Evolutionary conservation across 108 stramenopile species (phyloP).

Genomic region (Discostella stelligeroides): DNA sequence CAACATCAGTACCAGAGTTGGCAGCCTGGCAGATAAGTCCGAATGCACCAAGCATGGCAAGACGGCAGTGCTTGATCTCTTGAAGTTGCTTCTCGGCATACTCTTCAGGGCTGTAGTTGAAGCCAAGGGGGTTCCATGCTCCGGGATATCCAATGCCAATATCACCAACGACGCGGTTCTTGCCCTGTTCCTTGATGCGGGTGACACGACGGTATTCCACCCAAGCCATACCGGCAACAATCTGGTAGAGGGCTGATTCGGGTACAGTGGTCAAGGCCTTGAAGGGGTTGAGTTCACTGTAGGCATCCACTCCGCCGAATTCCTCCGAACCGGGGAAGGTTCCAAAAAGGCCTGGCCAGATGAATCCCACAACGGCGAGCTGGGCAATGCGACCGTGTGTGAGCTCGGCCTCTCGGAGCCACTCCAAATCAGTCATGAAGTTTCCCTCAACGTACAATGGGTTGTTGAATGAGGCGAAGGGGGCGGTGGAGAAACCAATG

Average conservation of each 20-base stretch:
- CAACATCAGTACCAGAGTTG: slow-evolving; percentile 79
- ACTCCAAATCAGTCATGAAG: slow-evolving; percentile 72
- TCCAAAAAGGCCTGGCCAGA: slow-evolving; percentile 92
- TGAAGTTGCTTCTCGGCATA: slow-evolving; percentile 94
- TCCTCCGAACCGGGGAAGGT: slow-evolving; percentile 92
- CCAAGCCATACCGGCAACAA: slow-evolving; percentile 81
- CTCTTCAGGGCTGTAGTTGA: slow-evolving; percentile 95
- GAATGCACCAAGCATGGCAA: slow-evolving; percentile 94
- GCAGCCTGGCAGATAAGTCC: slow-evolving; percentile 87
- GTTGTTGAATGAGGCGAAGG: slow-evolving; percentile 67
- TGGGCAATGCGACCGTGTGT: slow-evolving; percentile 97
- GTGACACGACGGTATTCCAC: slow-evolving; percentile 87
- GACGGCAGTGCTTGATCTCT: slow-evolving; percentile 98
- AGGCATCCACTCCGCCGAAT: slow-evolving; percentile 90
- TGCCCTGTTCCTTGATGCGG: slow-evolving; percentile 81
- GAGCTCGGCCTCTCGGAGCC: slow-evolving; percentile 97
- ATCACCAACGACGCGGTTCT: slow-evolving; percentile 83
- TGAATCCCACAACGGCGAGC: slow-evolving; percentile 95
- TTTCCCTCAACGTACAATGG: slow-evolving; percentile 48
- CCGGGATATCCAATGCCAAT: slow-evolving; percentile 91
- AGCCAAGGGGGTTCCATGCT: slow-evolving; percentile 90
- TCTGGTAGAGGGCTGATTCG: slow-evolving; percentile 82
- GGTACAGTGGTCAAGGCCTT: slow-evolving; percentile 86
- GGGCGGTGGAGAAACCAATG: slow-evolving; percentile 91
- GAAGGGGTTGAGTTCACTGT: slow-evolving; percentile 92